phyloP scores from a whole-genome alignment of 371 early-diverging fungal genomes.

The Actinomucor elegans region DNA sequence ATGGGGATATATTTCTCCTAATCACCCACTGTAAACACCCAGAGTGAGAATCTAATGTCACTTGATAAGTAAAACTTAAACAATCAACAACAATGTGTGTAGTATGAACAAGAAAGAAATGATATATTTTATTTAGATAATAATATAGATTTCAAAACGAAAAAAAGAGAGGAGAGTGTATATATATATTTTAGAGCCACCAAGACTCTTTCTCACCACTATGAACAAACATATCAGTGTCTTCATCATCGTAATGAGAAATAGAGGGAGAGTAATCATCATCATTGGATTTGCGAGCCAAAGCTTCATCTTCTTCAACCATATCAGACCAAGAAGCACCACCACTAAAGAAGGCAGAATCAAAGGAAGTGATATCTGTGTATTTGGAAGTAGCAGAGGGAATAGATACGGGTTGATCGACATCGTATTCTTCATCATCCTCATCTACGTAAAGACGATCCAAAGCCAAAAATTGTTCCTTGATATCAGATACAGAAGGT shows the following conservation, averaged over 20 bases:
- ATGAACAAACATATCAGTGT: constrained; percentile 45
- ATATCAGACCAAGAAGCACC: constrained; percentile 48
- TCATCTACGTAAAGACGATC: constrained; percentile 35
- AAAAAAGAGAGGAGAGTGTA: neutral
- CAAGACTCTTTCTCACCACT: constrained; percentile 46
- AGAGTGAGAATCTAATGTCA: no score
- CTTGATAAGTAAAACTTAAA: no score
- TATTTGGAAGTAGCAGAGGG: constrained; percentile 29
- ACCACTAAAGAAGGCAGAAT: constrained; percentile 46
- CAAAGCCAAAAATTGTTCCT: constrained; percentile 29
- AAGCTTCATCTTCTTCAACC: constrained; percentile 39
- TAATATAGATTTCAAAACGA: no score
- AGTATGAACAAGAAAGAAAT: no score
- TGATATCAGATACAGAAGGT: constrained; percentile 34
- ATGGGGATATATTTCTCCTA: no score
- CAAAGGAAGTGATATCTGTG: constrained; percentile 29
- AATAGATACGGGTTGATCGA: constrained; percentile 41
- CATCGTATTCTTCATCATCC: constrained; percentile 30
- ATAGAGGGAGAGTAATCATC: constrained; percentile 2
- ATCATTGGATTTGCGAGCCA: constrained; percentile 5
- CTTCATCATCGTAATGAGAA: constrained; percentile 28
- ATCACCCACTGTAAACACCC: no score
- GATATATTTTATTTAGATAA: no score
- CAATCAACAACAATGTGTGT: no score
- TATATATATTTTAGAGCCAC: constrained; percentile 41